Evolutionary conservation across 2,329 filamentous ascomycete species (phyloP), one percentile per base, ranked within the genome.

Genomic region (Xylaria sp.): DNA sequence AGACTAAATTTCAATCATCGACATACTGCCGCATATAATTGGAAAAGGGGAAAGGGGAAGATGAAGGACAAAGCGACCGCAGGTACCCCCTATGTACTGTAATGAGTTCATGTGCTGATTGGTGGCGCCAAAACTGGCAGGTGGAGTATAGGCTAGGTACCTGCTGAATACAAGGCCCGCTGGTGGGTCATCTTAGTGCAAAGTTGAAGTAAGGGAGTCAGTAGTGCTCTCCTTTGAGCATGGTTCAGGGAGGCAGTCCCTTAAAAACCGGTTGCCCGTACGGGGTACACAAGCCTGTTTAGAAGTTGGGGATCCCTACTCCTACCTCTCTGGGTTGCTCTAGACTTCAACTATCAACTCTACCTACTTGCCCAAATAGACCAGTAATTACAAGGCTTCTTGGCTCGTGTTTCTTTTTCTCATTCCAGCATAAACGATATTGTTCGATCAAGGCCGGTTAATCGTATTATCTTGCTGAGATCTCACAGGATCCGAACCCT

Each of bases 351-450:
- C 51, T 13, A 10, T 32, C 41, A 12, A 15, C 15, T 56, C 52
- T 28, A 10, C 3, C 3, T 4, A 28, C 28, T 28, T 28, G 25
- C 37, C 7, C 18, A 13, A 12, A 58, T 52, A 63, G 52, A 63
- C 54, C 67, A 62, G 34, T 60, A 67, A 67, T 59, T 55, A 52
- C 54, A 55, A 28, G 52, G 52, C 25, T 25, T 44, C 25, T 66
- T 37, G 54, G 20, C 25, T 44, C 7, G 39, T 50, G 41, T 60
- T 59, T 60, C 20, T 39, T 41, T 52, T 25, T 28, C 37, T 48
- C 13, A 18, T 39, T 18, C 28, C 51, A 18, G 13, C 34, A 37
- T 65, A 39, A 13, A 55, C n/a, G 34, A 46, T 32, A 50, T 55
- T 20, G 20, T 18, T 56, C 32, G 39, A 25, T 25, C 54, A 7